Evolutionary conservation across 2,329 filamentous ascomycete species (phyloP), one percentile per base, ranked within the genome.

Genomic region (Xylariaceae sp.): DNA sequence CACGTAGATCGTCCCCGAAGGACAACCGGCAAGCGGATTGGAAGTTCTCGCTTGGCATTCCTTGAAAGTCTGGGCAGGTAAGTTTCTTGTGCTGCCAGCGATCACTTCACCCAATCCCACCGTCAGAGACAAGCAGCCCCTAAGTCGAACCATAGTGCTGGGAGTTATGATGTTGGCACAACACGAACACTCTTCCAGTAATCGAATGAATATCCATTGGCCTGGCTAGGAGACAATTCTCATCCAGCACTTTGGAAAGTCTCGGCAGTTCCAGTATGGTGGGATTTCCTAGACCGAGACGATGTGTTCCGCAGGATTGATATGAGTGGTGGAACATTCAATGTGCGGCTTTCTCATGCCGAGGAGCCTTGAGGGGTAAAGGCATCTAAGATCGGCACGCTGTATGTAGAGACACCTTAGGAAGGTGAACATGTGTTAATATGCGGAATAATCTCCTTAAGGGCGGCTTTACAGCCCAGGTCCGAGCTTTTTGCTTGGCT

Each of bases 1-100:
- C n/a, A 78, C 77, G 57, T 74, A 76, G n/a, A 78, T 63, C 3
- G 75, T 77, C 0, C 73, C 73, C 1, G 65, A 52, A 0, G 76
- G 76, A 51, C 76, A 78, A 2, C 75, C 75, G 1, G 71, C 64
- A 5, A 74, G 70, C 2, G 73, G 70, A 52, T 73, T 61, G 30
- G 59, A 57, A 3, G 73, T 75, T 58, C 68, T 71, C 52, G 65
- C 67, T 53, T 74, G 73, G 56, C 72, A 74, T 55, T 66, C 62
- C 10, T 62, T 62, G 55, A 69, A 73, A 42, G 67, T 73, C 52
- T 65, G 65, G 9, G 66, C 68, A 9, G 72, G 71, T 9, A 15
- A 23, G 44, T 44, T 13, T 51, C 17, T 59, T 9, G 55, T 42
- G 1, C 39, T 13, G 4, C 50, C n/a, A 2, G 55, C 39, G 13